These are phyloP conservation scores for Phialophora macrospora DNA, from an alignment of 2,329 filamentous ascomycete genomes.

Conservation along the genomic window DNA sequence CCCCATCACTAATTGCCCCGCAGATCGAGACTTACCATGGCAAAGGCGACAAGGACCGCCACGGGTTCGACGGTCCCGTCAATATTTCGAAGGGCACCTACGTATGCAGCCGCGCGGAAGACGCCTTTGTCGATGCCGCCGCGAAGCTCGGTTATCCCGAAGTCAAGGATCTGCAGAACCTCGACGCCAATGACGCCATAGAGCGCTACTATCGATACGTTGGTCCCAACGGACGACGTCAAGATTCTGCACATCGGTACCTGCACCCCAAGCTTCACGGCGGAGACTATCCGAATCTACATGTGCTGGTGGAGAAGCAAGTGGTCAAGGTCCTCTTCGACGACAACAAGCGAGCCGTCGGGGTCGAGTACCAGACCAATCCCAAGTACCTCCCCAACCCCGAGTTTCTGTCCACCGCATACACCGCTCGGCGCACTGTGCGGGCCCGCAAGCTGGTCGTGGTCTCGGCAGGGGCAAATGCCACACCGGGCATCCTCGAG, in stretches of 20 bases:
- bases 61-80: constrained; percentile 62
- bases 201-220: constrained; percentile 58
- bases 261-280: constrained; percentile 58
- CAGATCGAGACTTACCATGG: constrained; percentile 60
- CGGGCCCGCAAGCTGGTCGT: constrained; percentile 61
- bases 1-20: constrained; percentile 38
- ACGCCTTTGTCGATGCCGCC: constrained; percentile 58
- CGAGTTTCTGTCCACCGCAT: constrained; percentile 44
- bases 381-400: constrained; percentile 38
- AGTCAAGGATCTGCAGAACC: constrained; percentile 57
- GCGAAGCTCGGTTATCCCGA: constrained; percentile 57
- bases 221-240: constrained; percentile 58
- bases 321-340: constrained; percentile 63
- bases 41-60: constrained; percentile 50
- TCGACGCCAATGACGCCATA: constrained; percentile 45
- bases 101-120: constrained; percentile 48
- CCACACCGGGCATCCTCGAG: constrained; percentile 63
- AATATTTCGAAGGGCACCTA: constrained; percentile 60
- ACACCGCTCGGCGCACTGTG: constrained; percentile 43
- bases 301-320: constrained; percentile 62
- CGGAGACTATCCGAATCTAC: constrained; percentile 61
- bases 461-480: constrained; percentile 62
- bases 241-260: constrained; percentile 63
- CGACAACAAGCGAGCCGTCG: constrained; percentile 58
- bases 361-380: constrained; percentile 61